Evolutionary conservation across 768 basidiomycete genomes (phyloP).

Genomic region (Fibroporia radiculosa): DNA sequence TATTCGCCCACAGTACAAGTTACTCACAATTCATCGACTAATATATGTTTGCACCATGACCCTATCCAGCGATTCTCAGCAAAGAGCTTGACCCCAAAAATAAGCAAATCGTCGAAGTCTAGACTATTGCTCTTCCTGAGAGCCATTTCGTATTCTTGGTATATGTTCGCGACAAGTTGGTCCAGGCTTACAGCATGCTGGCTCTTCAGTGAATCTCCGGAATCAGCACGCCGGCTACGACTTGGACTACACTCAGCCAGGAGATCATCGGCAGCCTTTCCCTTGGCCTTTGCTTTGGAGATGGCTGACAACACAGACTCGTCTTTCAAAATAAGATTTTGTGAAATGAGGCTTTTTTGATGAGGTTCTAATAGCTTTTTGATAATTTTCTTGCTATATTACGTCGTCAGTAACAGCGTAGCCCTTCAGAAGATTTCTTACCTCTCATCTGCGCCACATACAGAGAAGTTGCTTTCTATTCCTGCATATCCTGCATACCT

Average conservation of each 20-base stretch:
- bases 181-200: not conserved
- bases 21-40: constrained; percentile 79
- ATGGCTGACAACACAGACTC: constrained; percentile 50
- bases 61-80: constrained; percentile 37
- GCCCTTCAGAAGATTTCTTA: constrained; percentile 21
- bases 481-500: constrained; percentile 51
- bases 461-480: constrained; percentile 67
- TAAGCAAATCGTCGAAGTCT: constrained; percentile 83
- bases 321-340: constrained; percentile 48
- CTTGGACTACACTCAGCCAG: constrained; percentile 3
- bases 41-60: constrained; percentile 56
- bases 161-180: constrained; percentile 43
- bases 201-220: constrained; percentile 1
- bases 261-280: constrained; percentile 45
- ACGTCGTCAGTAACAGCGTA: constrained; percentile 3
- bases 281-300: constrained; percentile 64
- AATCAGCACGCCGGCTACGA: not conserved
- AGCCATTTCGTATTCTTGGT: constrained; percentile 56
- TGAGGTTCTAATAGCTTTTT: constrained; percentile 49
- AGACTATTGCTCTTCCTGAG: constrained; percentile 60
- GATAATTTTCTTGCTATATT: constrained; percentile 60
- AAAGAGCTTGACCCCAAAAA: constrained; percentile 67
- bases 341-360: constrained; percentile 36
- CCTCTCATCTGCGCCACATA: constrained; percentile 80
- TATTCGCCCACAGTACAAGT: not conserved